Evolutionary conservation across 805 yeast species (phyloP).

Genomic region (Metschnikowia borealis): DNA sequence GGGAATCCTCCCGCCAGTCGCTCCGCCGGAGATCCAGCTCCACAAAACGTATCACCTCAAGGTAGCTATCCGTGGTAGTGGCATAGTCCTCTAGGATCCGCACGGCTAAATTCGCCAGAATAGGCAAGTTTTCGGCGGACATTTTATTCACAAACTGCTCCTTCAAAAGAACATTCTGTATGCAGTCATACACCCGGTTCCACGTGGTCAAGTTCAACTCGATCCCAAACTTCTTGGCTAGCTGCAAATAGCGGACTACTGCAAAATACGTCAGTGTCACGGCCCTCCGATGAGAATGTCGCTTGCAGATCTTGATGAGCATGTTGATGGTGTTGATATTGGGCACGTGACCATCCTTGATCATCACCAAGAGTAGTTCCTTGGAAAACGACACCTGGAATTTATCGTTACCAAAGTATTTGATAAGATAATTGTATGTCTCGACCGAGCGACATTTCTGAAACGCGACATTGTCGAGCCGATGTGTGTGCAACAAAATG

Average conservation of each 20-base stretch:
- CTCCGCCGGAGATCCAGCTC: conserved; percentile 29
- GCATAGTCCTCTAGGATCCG: conserved; percentile 34
- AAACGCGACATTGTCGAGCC: conserved; percentile 27
- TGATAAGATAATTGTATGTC: conserved; percentile 37
- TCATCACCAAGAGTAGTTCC: conserved; percentile 37
- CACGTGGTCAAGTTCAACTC: conserved; percentile 33
- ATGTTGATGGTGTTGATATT: conserved; percentile 39
- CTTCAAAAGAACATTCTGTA: conserved; percentile 35
- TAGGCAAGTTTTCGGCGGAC: conserved; percentile 29
- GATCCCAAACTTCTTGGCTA: conserved; percentile 24
- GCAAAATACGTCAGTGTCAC: conserved; percentile 30
- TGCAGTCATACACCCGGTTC: conserved; percentile 35
- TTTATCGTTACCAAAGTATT: conserved; percentile 38
- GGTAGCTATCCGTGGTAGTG: conserved; percentile 23
- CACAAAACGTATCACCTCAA: conserved; percentile 30
- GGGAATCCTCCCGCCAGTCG: conserved; percentile 28
- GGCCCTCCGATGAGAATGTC: conserved; percentile 32
- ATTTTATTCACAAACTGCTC: conserved; percentile 33
- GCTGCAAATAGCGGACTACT: conserved; percentile 27
- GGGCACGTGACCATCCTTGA: conserved; percentile 38
- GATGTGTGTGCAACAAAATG: conserved; percentile 37
- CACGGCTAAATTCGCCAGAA: conserved; percentile 27
- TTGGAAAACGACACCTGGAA: conserved; percentile 40
- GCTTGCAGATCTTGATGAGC: conserved; percentile 28
- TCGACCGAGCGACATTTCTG: conserved; percentile 29